A percentile compares a stretch with the other conserved stretches of the same genome.
phyloP scores from a whole-genome alignment of 2,329 filamentous ascomycete species.

The Septoria petroselini region DNA sequence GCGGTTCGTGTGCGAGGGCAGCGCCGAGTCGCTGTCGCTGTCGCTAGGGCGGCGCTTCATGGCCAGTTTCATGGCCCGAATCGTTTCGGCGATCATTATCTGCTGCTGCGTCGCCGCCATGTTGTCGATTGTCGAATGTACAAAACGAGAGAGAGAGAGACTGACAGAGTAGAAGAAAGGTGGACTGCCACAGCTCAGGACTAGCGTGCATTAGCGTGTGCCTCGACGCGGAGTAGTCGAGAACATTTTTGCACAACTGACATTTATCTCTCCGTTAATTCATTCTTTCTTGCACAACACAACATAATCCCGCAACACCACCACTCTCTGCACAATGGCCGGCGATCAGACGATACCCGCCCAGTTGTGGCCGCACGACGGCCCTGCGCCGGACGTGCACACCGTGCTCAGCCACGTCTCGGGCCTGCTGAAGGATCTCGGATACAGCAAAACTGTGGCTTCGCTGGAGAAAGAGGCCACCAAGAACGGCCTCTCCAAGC shows the following conservation, averaged over 20 bases:
- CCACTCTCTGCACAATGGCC: not conserved
- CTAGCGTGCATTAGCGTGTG: too few species aligned
- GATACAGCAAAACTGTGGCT: slow-evolving; percentile 34
- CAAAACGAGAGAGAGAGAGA: too few species aligned
- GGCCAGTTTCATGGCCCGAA: slow-evolving; percentile 65
- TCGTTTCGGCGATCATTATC: slow-evolving; percentile 63
- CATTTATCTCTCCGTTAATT: not conserved
- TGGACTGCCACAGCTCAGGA: too few species aligned
- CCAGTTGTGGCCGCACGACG: slow-evolving; percentile 19
- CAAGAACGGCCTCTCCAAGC: slow-evolving; percentile 29
- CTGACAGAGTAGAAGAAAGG: too few species aligned
- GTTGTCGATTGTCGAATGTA: not conserved
- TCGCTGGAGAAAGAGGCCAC: slow-evolving; percentile 36
- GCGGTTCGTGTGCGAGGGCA: slow-evolving; percentile 68
- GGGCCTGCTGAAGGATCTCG: slow-evolving; percentile 35
- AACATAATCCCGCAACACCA: not conserved
- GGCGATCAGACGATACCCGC: slow-evolving; percentile 6
- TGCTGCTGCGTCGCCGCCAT: slow-evolving; percentile 50
- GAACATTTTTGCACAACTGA: too few species aligned
- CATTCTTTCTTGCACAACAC: not conserved
- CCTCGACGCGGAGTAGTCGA: too few species aligned
- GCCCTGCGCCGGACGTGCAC: slow-evolving; percentile 17
- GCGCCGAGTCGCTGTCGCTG: slow-evolving; percentile 72
- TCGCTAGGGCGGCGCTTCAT: slow-evolving; percentile 63
- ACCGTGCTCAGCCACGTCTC: slow-evolving; percentile 31